phyloP scores from a whole-genome alignment of 495 filamentous ascomycete genomes.

The Jackrogersella multiformis region DNA sequence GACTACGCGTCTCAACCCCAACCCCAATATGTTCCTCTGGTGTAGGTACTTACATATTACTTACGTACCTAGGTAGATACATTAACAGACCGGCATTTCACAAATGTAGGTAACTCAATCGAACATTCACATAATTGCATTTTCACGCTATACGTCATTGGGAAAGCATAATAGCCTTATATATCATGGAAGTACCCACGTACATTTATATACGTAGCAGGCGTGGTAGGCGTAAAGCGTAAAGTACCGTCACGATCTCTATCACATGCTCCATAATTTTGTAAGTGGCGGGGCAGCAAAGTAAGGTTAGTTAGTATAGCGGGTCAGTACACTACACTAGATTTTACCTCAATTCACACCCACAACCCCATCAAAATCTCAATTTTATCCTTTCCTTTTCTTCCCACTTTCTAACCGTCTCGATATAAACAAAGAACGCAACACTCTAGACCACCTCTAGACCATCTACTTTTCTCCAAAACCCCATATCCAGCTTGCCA shows the following conservation, averaged over 20 bases:
- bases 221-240: no score
- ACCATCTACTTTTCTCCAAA: slow-evolving; percentile 1
- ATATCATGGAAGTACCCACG: background rate
- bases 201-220: no score
- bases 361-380: slow-evolving; percentile 34
- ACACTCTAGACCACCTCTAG: background rate
- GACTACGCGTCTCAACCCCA: slow-evolving; percentile 6
- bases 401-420: background rate
- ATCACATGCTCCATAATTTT: slow-evolving; percentile 43
- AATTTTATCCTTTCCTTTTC: slow-evolving; percentile 24
- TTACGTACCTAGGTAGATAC: no score
- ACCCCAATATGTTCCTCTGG: slow-evolving; percentile 4
- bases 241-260: background rate
- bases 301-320: no score
- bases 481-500: background rate
- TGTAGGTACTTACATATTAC: no score
- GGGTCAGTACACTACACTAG: background rate
- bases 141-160: slow-evolving; percentile 18
- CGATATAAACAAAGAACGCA: slow-evolving; percentile 15
- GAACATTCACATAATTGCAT: slow-evolving; percentile 22
- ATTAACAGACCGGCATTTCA: slow-evolving; percentile 15
- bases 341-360: slow-evolving; percentile 26
- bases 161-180: background rate
- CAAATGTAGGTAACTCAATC: slow-evolving; percentile 20
- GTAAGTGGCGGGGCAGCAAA: slow-evolving; percentile 6